Evolutionary conservation across 2,329 filamentous ascomycete genomes (phyloP).

Genomic region (Neonectria neomacrospora): DNA sequence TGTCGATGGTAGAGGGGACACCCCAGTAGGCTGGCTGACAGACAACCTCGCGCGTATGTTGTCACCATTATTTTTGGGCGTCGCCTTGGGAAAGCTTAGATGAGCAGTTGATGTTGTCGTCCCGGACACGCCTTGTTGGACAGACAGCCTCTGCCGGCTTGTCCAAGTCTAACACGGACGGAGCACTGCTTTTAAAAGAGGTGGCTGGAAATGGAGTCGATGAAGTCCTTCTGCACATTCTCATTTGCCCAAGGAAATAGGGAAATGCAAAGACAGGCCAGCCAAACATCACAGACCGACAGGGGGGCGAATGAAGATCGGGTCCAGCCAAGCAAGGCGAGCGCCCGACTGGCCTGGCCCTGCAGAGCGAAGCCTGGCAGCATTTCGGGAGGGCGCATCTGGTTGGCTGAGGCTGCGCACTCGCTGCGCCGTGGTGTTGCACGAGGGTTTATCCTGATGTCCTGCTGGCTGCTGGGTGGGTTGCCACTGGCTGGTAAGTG

Average conservation of each 20-base stretch:
- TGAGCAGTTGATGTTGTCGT: neutral
- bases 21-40: slow-evolving; percentile 14
- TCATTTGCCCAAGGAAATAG: neutral
- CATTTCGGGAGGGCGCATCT: slow-evolving; percentile 2
- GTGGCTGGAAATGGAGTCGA: slow-evolving; percentile 21
- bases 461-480: slow-evolving; percentile 9
- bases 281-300: neutral
- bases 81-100: neutral
- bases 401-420: slow-evolving; percentile 6
- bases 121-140: neutral
- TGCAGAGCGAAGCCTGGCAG: slow-evolving; percentile 15
- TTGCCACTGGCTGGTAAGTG: slow-evolving; percentile 3
- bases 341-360: slow-evolving; percentile 14
- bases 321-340: slow-evolving; percentile 8
- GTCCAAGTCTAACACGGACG: too few relatives aligned
- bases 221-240: slow-evolving; percentile 1
- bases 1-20: slow-evolving; percentile 21
- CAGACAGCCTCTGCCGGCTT: neutral
- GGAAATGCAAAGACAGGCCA: neutral
- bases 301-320: slow-evolving; percentile 14
- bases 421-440: neutral
- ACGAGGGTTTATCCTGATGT: slow-evolving; percentile 6
- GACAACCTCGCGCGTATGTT: neutral
- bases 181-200: slow-evolving; percentile 2
- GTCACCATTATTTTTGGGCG: neutral